phyloP scores from a whole-genome alignment of 1,139 yeast species.

The Groenewaldozyma auringiensis region DNA sequence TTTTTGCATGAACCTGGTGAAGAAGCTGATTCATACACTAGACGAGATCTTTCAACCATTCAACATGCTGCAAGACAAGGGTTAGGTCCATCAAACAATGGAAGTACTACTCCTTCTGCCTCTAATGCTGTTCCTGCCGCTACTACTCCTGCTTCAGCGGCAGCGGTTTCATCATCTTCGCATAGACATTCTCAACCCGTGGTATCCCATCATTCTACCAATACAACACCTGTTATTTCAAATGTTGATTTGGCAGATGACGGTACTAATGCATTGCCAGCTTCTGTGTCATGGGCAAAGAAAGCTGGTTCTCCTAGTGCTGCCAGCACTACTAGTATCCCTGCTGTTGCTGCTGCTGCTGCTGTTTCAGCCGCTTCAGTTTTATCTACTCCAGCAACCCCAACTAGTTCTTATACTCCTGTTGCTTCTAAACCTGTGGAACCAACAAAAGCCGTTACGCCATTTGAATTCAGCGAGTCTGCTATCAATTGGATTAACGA shows the following conservation, averaged over 20 bases:
- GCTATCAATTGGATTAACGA: constrained; percentile 28
- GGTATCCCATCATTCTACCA: constrained; percentile 26
- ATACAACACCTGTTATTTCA: constrained; percentile 26
- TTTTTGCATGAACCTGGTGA: constrained; percentile 98
- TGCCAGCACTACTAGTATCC: constrained; percentile 1
- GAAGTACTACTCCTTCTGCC: constrained; percentile 11
- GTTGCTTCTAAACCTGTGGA: constrained; percentile 20
- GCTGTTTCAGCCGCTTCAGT: constrained; percentile 6
- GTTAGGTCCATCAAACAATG: constrained; percentile 6
- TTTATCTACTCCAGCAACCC: constrained; percentile 9
- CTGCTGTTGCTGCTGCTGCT: neutral
- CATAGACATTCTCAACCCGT: constrained; percentile 1
- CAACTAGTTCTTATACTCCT: constrained; percentile 13
- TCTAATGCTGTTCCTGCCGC: constrained; percentile 14
- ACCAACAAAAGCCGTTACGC: constrained; percentile 17
- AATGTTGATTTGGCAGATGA: constrained; percentile 8
- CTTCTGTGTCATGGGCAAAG: constrained; percentile 37
- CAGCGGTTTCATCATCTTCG: constrained; percentile 14
- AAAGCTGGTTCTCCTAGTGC: constrained; percentile 24
- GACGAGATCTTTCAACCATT: constrained; percentile 84
- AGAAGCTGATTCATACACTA: constrained; percentile 93
- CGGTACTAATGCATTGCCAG: constrained; percentile 28
- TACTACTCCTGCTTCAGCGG: constrained; percentile 11
- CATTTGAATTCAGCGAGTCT: constrained; percentile 16
- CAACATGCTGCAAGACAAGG: constrained; percentile 37